phyloP scores from a whole-genome alignment of 345 rosid genomes.

The Bruguiera gymnorhiza region DNA sequence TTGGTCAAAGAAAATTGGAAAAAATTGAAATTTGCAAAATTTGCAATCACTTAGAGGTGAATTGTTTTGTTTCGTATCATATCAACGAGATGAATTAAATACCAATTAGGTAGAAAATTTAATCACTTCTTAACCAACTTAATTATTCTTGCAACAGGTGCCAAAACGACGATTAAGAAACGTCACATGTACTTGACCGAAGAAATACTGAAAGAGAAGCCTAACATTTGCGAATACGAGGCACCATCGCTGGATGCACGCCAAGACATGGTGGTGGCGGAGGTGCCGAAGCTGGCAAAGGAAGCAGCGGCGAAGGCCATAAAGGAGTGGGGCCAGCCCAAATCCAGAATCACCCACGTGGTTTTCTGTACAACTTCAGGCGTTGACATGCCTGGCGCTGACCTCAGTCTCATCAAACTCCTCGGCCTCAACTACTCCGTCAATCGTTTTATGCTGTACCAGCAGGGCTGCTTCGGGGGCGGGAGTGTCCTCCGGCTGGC shows the following conservation, averaged over 20 bases:
- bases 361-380: slow-evolving; percentile 22
- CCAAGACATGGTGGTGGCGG: slow-evolving; percentile 23
- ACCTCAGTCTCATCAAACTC: slow-evolving; percentile 19
- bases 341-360: slow-evolving; percentile 22
- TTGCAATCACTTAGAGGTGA: too few relatives aligned
- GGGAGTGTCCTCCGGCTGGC: slow-evolving; percentile 18
- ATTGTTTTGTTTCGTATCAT: too few relatives aligned
- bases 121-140: not conserved
- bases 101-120: not conserved
- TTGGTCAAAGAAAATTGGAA: too few relatives aligned
- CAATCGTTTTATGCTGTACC: slow-evolving; percentile 20
- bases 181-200: slow-evolving; percentile 16
- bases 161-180: slow-evolving; percentile 20
- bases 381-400: slow-evolving; percentile 22
- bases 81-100: not conserved
- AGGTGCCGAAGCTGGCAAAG: slow-evolving; percentile 20
- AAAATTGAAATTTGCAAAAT: too few relatives aligned
- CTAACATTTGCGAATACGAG: slow-evolving; percentile 14
- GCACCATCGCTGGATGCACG: slow-evolving; percentile 22
- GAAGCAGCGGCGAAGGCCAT: slow-evolving; percentile 22
- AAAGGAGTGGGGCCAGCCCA: slow-evolving; percentile 22
- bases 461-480: slow-evolving; percentile 23
- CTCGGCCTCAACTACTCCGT: slow-evolving; percentile 21
- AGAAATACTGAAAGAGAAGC: slow-evolving; percentile 13
- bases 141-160: slow-evolving; percentile 8